Conservation (phyloP, 306 rosid genomes). For the Pueraria montana region DNA sequence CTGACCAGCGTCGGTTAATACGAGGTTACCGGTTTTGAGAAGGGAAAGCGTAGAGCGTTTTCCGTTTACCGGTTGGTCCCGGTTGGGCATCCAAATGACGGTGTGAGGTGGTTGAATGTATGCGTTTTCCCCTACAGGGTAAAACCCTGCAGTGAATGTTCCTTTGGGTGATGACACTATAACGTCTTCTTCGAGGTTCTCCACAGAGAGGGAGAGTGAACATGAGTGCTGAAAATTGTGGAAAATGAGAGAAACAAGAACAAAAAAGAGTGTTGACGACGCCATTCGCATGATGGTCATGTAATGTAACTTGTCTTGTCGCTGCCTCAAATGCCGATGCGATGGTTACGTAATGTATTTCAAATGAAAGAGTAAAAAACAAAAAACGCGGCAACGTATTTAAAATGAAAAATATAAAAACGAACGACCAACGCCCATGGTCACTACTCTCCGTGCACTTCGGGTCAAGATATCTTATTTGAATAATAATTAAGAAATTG, state of each 20-base stretch:
- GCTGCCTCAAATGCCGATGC: too few species aligned
- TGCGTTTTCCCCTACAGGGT: slow-evolving; percentile 5
- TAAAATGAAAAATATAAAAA: too few species aligned
- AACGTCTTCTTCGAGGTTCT: background rate
- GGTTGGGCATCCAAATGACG: slow-evolving; percentile 39
- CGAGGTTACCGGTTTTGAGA: slow-evolving; percentile 32
- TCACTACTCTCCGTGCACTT: too few species aligned
- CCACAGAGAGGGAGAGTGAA: background rate
- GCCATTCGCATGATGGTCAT: background rate
- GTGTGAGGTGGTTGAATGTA: background rate
- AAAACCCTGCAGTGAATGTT: slow-evolving; percentile 40
- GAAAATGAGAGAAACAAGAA: background rate
- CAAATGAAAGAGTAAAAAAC: too few species aligned
- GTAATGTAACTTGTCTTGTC: too few species aligned
- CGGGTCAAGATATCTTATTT: too few species aligned
- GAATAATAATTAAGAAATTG: too few species aligned
- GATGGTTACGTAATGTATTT: too few species aligned
- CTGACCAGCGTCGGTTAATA: background rate
- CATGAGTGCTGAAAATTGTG: background rate
- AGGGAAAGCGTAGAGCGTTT: slow-evolving; percentile 34
- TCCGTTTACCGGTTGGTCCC: slow-evolving; percentile 33
- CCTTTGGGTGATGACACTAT: slow-evolving; percentile 1
- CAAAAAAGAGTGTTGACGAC: background rate
- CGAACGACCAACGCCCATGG: too few species aligned
- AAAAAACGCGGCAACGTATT: too few species aligned